Percentiles rank a stretch among this genome's conserved stretches.
phyloP scores from a whole-genome alignment of 2,329 filamentous ascomycete species.

The Scedosporium aurantiacum region DNA sequence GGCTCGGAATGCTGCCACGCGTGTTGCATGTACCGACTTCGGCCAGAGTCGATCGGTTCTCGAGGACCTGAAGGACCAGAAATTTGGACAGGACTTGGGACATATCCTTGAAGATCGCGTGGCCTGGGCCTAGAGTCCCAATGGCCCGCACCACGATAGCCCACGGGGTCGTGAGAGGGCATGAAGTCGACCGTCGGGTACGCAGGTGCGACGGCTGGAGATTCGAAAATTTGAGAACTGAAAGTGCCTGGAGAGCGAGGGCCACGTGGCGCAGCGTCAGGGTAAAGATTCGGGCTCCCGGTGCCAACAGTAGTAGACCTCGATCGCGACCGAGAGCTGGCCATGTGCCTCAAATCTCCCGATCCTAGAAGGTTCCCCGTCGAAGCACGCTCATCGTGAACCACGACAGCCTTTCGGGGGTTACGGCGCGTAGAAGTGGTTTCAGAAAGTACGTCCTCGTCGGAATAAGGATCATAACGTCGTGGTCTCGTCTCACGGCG shows the following conservation, averaged over 20 bases:
- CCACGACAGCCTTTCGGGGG: neutral
- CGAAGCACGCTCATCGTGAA: neutral
- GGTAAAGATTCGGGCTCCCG: neutral
- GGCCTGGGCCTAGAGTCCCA: slow-evolving; percentile 14
- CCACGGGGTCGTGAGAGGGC: slow-evolving; percentile 13
- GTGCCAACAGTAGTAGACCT: neutral
- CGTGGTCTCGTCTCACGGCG: neutral
- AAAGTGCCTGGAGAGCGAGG: slow-evolving; percentile 21
- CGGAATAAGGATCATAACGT: neutral
- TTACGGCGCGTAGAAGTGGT: neutral
- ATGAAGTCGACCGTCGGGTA: slow-evolving; percentile 19
- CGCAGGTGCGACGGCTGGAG: slow-evolving; percentile 11
- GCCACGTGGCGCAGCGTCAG: neutral
- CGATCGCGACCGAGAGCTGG: neutral
- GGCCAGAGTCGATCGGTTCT: slow-evolving; percentile 13
- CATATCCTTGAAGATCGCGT: slow-evolving; percentile 8
- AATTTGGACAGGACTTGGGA: slow-evolving; percentile 12
- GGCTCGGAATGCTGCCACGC: slow-evolving; percentile 2
- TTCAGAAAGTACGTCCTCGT: neutral
- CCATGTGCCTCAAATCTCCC: neutral
- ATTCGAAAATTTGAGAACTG: slow-evolving; percentile 10
- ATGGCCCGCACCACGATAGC: slow-evolving; percentile 7
- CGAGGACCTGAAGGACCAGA: slow-evolving; percentile 11
- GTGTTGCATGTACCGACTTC: neutral
- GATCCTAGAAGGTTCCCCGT: neutral